phyloP scores from a whole-genome alignment of 306 rosid species.

The Malus fusca region DNA sequence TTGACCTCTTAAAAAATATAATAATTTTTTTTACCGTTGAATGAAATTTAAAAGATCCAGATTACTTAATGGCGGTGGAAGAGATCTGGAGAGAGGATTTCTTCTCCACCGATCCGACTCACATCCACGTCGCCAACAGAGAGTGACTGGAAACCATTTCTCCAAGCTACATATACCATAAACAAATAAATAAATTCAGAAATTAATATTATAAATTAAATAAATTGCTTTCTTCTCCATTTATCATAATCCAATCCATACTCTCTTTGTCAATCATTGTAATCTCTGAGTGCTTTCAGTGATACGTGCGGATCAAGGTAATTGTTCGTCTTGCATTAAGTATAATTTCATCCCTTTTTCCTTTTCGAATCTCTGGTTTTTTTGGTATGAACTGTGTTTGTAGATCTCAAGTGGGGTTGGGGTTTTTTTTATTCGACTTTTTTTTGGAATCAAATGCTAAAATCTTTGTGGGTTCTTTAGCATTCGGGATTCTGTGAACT shows the following conservation, averaged over 20 bases:
- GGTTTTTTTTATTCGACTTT: neutral
- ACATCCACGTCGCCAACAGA: conserved; percentile 3
- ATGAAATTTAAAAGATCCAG: no score
- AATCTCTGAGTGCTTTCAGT: neutral
- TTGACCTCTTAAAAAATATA: fast-evolving
- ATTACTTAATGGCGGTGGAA: no score
- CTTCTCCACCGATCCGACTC: neutral
- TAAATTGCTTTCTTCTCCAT: neutral
- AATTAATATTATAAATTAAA: neutral
- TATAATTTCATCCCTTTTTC: neutral
- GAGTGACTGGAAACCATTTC: neutral
- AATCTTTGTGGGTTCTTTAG: neutral
- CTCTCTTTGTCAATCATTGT: neutral
- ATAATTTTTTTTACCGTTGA: no score
- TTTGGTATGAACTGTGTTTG: neutral
- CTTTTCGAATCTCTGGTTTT: neutral
- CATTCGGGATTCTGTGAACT: neutral
- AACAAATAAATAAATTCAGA: neutral
- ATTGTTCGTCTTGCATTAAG: neutral
- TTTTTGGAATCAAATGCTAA: neutral
- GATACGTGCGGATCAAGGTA: conserved; percentile 6
- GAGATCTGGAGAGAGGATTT: neutral
- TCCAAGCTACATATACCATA: neutral
- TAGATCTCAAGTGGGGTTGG: conserved; percentile 17
- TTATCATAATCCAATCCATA: neutral